Base-by-base conservation (phyloP, 176 grass and related monocot genomes). In the Musa troglodytarum region DNA sequence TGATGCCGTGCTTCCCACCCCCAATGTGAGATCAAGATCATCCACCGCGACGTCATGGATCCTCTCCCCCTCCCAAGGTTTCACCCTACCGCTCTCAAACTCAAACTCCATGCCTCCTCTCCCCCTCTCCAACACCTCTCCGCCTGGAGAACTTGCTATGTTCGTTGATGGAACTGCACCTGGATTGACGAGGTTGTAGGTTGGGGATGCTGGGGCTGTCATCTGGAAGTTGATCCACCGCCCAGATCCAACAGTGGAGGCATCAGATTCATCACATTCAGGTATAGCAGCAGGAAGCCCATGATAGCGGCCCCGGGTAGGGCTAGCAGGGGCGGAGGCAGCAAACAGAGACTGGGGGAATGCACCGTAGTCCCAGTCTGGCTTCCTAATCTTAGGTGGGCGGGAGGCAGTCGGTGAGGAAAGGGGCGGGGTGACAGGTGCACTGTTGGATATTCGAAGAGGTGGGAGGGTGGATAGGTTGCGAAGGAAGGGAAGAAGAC, bases 161-260 rank as follows among this genome's bases (percentile, higher is more conserved):
- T 70, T 87, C 73, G 78, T 79, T 0, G 81, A 24, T 4, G 62
- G 8, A 49, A 77, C 81, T 2, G 76, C 78, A 67, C 69, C 81
- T 0, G 77, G 55, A 83, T 90, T 73, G 54, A 97, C 85, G 72
- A 97, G 85, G 57, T 97, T 97, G 83, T 88, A 97, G 0, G 93
- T 84, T 54, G 93, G 93, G 2, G 90, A 97, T 17, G 90, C 82
- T 3, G 93, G 93, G 50, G 93, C 90, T 49, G 87, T 93, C 9
- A 92, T 83, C 82, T 97, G 93, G 84, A 93, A 93, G 83, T 88
- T 93, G 76, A 97, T 87, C 93, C 93, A 97, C 0, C 90, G 74
- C 21, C 88, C 86, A 11, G 88, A 91, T 64, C 88, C 93, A 1
- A 90, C 83, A 4, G 90, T 85, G 11, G 90, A 93, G 12, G 82